phyloP scores from a whole-genome alignment of 495 filamentous ascomycete species.

The Podospora fimiseda region DNA sequence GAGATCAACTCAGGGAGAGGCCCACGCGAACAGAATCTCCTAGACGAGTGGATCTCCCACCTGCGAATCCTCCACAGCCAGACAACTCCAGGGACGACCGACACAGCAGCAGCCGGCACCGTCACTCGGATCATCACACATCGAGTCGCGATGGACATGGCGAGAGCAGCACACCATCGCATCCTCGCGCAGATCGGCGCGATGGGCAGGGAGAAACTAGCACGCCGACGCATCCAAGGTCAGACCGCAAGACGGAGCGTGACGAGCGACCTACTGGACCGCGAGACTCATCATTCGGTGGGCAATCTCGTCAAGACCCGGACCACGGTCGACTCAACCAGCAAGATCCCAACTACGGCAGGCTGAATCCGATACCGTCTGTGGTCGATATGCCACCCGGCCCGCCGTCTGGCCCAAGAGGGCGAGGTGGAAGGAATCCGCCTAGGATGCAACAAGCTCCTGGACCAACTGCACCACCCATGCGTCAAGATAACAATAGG shows the following conservation, averaged over 20 bases:
- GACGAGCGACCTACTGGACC: constrained; percentile 31
- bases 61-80: constrained; percentile 26
- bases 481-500: constrained; percentile 32
- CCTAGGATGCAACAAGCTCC: constrained; percentile 26
- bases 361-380: constrained; percentile 49
- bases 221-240: constrained; percentile 12
- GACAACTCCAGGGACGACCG: constrained; percentile 44
- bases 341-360: constrained; percentile 57
- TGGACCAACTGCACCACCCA: constrained; percentile 29
- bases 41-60: constrained; percentile 36
- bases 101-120: constrained; percentile 21
- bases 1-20: constrained; percentile 26
- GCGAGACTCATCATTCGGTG: constrained; percentile 25
- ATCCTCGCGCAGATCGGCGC: constrained; percentile 26
- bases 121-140: constrained; percentile 35
- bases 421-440: constrained; percentile 38
- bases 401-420: constrained; percentile 67
- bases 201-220: constrained; percentile 24
- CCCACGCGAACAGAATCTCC: constrained; percentile 47
- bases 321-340: constrained; percentile 52
- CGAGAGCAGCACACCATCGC: constrained; percentile 16
- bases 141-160: constrained; percentile 31
- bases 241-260: constrained; percentile 33
- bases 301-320: constrained; percentile 37
- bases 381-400: constrained; percentile 34